Base-by-base conservation (phyloP, 352 stramenopile species). In the Phytophthora fragariae region DNA sequence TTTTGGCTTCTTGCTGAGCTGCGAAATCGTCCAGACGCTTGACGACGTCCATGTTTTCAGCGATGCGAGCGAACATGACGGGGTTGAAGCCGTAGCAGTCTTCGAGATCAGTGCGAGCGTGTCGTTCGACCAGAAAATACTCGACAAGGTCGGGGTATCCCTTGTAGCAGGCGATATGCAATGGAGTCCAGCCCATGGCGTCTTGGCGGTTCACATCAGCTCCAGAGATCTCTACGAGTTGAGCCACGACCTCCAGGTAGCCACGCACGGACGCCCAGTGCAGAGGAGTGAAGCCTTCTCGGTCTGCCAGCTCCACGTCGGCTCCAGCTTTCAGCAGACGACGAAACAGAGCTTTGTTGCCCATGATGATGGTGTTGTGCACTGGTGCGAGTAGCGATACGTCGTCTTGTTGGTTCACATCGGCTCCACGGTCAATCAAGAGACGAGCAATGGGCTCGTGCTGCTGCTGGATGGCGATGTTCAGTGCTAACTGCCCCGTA, bases 341-440 rank as follows among this genome's bases (percentile, higher is more conserved):
- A 37, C 84, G 73, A 39, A 88, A 88, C 3, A 95, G 57, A 21
- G 86, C 82, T 65, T 95, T 95, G 72, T 95, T 95, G 52, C 85
- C 88, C 88, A 95, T 95, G 62, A 95, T 86, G 66, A 92, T 89
- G 1, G 82, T 81, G 49, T 80, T 93, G 64, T 91, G 89, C 21
- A 95, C 76, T 41, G 88, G 84, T n/a, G 85, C 86, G 44, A 82
- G 77, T 9, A 88, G 68, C 31, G 83, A 88, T 1, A 64, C 56
- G 56, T 91, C 77, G 53, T 95, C 85, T 33, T 92, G 85, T 8
- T 82, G 64, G 62, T 95, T 83, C 31, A 93, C 76, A 41, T 94
- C 81, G 0, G 88, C 88, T 2, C 82, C 84, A 24, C 88, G 86
- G 35, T 93, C 88, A 3, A 95, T 75, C 27, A 95, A 60, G 44